Percentiles rank a stretch among this genome's conserved stretches.
Evolutionary conservation across 2,329 filamentous ascomycete genomes (phyloP).

Genomic region (Helotiales sp.): DNA sequence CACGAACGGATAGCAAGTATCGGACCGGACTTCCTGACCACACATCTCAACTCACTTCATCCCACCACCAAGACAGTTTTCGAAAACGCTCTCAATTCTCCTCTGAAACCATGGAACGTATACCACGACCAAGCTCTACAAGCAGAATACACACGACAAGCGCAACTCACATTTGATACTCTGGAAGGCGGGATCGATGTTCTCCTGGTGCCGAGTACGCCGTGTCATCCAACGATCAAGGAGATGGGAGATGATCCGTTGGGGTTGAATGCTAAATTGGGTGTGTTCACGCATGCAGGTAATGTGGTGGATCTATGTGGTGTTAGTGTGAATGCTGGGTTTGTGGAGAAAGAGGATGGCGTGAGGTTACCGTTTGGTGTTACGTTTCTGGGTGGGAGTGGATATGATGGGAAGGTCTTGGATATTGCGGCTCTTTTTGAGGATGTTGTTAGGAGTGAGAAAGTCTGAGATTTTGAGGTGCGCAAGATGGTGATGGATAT

Average conservation of each 20-base stretch:
- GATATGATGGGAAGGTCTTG: slow-evolving; percentile 37
- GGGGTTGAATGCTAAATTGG: slow-evolving; percentile 47
- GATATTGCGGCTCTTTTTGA: slow-evolving; percentile 39
- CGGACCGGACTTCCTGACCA: slow-evolving; percentile 38
- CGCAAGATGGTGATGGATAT: background rate
- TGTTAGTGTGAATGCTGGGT: slow-evolving; percentile 36
- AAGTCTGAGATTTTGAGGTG: slow-evolving; percentile 28
- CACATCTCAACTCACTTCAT: slow-evolving; percentile 43
- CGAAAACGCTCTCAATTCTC: slow-evolving; percentile 37
- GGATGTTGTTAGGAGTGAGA: slow-evolving; percentile 35
- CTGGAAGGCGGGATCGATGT: slow-evolving; percentile 42
- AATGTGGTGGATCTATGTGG: slow-evolving; percentile 56
- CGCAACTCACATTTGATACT: slow-evolving; percentile 27
- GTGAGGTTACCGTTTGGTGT: slow-evolving; percentile 39
- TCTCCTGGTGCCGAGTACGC: slow-evolving; percentile 51
- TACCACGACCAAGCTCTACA: slow-evolving; percentile 40
- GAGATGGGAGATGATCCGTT: slow-evolving; percentile 52
- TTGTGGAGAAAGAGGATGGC: slow-evolving; percentile 20
- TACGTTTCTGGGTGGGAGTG: slow-evolving; percentile 39
- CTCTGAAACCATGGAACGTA: slow-evolving; percentile 43
- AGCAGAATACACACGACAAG: slow-evolving; percentile 27
- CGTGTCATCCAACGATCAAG: slow-evolving; percentile 46
- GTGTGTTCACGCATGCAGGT: slow-evolving; percentile 52
- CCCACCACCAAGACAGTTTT: slow-evolving; percentile 47
- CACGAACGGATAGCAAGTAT: slow-evolving; percentile 48